Base-by-base conservation (phyloP, 805 yeast species). In the Pichia scutulata region DNA sequence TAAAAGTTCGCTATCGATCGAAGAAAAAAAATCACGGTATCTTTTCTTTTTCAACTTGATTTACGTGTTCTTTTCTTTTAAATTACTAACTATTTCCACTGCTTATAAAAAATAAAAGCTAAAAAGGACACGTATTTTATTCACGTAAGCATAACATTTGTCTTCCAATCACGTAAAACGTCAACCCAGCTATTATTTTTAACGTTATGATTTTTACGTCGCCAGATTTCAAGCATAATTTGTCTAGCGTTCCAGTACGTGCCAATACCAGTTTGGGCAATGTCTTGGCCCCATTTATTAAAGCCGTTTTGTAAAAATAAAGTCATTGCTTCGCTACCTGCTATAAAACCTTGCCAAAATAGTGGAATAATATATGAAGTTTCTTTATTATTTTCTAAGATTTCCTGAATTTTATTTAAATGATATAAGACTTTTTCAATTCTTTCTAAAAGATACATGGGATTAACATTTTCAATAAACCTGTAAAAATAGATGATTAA, bases 321-420 rank as follows among this genome's bases (percentile, higher is more conserved):
- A 7, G 82, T 78, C 52, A 78, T 75, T 12, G 89, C 84, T 54
- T 86, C 89, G 59, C 93, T 84, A 0, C 95, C 96, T 1, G 92
- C 89, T 42, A 89, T 83, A 57, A 89, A 89, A 0, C 93, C 95
- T 60, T 86, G 92, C 93, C 96, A 89, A 58, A 87, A 81, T 33
- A 87, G 69, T 4, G 97, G 96, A 36, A 84, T 78, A 46, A 80
- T 80, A 21, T 84, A 76, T 3, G 65, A 61, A 1, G 83, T 80
- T 24, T 78, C 81, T 21, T 73, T 67, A 49, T 66, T 60, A 28
- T 60, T 53, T 7, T 76, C 75, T 33, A 83, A 80, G 45, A 86
- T 68, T 40, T 64, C 61, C 51, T 81, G 86, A 49, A 89, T 76
- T 50, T 74, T 71, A 58, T 83, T 80, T 56, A 88, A 68, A 60